Evolutionary conservation across 164 flowering plant genomes (phyloP).

Genomic region (Vitis rotundifolia): DNA sequence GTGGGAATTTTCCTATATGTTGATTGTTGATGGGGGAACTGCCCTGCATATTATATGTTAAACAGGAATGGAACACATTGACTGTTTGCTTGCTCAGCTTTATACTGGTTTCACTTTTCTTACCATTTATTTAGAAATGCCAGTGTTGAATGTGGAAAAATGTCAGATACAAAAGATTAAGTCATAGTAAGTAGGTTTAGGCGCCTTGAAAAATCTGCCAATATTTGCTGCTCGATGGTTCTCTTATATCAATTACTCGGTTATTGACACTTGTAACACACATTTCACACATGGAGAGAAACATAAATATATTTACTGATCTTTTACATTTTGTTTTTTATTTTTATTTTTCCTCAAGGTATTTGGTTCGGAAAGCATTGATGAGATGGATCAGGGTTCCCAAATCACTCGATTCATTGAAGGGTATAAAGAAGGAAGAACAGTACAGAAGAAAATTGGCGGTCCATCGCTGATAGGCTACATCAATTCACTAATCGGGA

Average conservation of each 20-base stretch:
- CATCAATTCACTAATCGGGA: slow-evolving; percentile 56
- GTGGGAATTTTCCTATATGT: no score
- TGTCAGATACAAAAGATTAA: no score
- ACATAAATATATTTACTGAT: no score
- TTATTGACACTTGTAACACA: no score
- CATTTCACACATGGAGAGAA: no score
- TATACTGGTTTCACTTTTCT: neutral
- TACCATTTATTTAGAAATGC: neutral
- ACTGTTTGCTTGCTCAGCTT: neutral
- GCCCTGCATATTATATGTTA: neutral
- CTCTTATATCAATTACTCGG: no score
- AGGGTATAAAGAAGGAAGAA: slow-evolving; percentile 80
- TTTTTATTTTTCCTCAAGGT: slow-evolving; percentile 22
- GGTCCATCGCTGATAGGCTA: slow-evolving; percentile 68
- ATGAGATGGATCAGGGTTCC: slow-evolving; percentile 65
- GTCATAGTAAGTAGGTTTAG: no score
- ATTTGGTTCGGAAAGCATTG: slow-evolving; percentile 61
- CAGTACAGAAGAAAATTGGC: slow-evolving; percentile 37
- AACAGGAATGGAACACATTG: neutral
- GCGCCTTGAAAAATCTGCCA: no score
- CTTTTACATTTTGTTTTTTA: no score
- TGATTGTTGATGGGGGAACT: no score
- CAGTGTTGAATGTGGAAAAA: no score
- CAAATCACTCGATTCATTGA: slow-evolving; percentile 71
- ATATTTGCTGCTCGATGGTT: no score